Evolutionary conservation across 345 rosid genomes (phyloP).

Genomic region (Noccaea bulbosa): DNA sequence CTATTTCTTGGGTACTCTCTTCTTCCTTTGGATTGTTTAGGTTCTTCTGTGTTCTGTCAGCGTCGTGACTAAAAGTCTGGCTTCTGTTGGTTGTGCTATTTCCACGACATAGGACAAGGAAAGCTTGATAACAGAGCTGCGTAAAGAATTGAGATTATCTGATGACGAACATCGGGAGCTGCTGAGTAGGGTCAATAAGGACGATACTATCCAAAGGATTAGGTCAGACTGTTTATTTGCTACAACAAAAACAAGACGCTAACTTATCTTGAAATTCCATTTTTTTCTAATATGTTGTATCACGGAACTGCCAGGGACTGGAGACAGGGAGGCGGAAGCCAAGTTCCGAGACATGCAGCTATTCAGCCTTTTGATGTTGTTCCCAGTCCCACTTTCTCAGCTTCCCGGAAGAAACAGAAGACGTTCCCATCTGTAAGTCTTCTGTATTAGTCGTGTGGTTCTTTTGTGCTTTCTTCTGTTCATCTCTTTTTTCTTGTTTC

Average conservation of each 20-base stretch:
- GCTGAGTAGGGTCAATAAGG: conserved; percentile 76
- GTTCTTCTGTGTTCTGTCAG: conserved; percentile 6
- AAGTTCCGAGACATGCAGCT: conserved; percentile 54
- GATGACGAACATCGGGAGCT: conserved; percentile 98
- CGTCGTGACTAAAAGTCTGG: conserved; percentile 19
- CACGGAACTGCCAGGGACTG: conserved; percentile 64
- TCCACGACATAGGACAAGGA: conserved; percentile 76
- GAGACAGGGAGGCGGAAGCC: conserved; percentile 80
- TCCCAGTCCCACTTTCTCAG: conserved; percentile 79
- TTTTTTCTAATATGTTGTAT: conserved; percentile 17
- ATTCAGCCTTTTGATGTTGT: conserved; percentile 60
- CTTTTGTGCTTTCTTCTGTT: conserved; percentile 13
- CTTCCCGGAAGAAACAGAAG: conserved; percentile 86
- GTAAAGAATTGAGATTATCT: conserved; percentile 93
- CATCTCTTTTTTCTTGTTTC: conserved; percentile 33
- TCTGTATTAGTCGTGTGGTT: conserved; percentile 10
- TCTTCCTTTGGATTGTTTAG: conserved; percentile 19
- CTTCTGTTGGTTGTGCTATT: conserved; percentile 32
- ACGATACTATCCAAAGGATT: conserved; percentile 76
- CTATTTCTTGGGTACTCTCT: conserved; percentile 85
- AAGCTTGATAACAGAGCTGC: conserved; percentile 87
- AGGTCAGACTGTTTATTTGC: conserved; percentile 59
- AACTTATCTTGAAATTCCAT: conserved; percentile 5
- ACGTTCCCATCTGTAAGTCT: conserved; percentile 64
- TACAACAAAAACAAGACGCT: conserved; percentile 15